These are phyloP conservation scores for Bifiguratus adelaidae DNA, from an alignment of 192 early-diverging fungal species.

Conservation along the genomic window DNA sequence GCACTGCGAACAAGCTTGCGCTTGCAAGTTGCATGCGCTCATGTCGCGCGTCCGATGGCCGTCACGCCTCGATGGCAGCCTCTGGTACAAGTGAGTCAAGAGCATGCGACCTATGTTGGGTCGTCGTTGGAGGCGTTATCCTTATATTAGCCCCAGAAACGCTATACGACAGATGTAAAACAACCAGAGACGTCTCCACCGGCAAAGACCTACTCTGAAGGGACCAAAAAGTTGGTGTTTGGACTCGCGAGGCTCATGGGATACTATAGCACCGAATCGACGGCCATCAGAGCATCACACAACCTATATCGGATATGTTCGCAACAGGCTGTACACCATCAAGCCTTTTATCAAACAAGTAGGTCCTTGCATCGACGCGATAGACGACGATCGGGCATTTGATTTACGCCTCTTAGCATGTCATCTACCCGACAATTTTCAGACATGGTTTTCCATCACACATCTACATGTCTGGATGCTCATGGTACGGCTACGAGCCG, in stretches of 20 bases:
- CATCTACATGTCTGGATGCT: constrained; percentile 92
- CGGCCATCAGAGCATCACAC: constrained; percentile 36
- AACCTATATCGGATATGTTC: constrained; percentile 37
- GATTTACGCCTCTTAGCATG: constrained; percentile 22
- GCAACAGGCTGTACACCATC: constrained; percentile 26
- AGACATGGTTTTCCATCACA: constrained; percentile 90
- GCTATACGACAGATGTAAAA: too few relatives aligned
- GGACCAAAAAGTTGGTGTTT: constrained; percentile 24
- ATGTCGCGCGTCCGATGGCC: too few relatives aligned
- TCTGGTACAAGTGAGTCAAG: too few relatives aligned
- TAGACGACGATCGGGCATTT: not conserved
- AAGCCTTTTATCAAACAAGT: constrained; percentile 36
- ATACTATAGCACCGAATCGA: constrained; percentile 36
- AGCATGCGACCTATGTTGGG: too few relatives aligned
- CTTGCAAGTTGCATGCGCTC: too few relatives aligned
- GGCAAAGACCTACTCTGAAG: constrained; percentile 17
- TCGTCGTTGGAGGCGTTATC: too few relatives aligned
- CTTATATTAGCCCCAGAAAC: too few relatives aligned
- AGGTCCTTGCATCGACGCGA: constrained; percentile 1
- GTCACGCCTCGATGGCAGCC: too few relatives aligned
- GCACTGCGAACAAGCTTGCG: too few relatives aligned
- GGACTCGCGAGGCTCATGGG: constrained; percentile 34
- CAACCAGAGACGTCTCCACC: too few relatives aligned
- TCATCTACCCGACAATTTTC: constrained; percentile 76
- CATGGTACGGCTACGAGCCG: constrained; percentile 70